Evolutionary conservation across 768 basidiomycete genomes (phyloP).

Genomic region (Auriscalpium orientale): DNA sequence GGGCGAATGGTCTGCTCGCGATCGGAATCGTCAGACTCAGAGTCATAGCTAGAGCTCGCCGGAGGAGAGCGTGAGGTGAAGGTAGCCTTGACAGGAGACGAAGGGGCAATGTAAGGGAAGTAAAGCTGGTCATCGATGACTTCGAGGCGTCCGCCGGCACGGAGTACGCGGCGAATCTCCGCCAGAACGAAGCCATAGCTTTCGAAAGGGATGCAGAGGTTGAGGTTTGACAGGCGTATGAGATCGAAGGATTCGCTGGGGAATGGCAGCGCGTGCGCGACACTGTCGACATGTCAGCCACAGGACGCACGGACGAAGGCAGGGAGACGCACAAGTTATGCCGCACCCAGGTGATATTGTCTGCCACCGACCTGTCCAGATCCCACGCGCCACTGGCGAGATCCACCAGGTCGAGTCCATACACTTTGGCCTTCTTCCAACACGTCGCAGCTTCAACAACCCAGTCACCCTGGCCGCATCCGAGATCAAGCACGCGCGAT

Average conservation of each 20-base stretch:
- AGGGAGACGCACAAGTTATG: conserved; percentile 57
- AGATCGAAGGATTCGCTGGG: conserved; percentile 56
- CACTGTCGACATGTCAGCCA: conserved; percentile 26
- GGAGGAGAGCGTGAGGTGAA: not conserved
- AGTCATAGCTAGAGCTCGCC: not conserved
- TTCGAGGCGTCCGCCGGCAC: conserved; percentile 57
- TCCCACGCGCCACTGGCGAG: conserved; percentile 15
- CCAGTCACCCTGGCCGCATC: conserved; percentile 72
- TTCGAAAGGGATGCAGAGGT: conserved; percentile 50
- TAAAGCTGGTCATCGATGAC: conserved; percentile 65
- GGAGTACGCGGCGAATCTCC: conserved; percentile 58
- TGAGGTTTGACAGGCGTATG: conserved; percentile 65
- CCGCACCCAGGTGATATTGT: conserved; percentile 46
- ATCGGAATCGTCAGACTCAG: not conserved
- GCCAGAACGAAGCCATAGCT: conserved; percentile 52
- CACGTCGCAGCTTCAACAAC: conserved; percentile 46
- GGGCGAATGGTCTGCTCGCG: not conserved
- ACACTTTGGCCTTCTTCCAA: conserved; percentile 57
- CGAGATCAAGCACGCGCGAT: conserved; percentile 63
- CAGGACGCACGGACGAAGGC: not conserved
- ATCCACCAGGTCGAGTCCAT: conserved; percentile 58
- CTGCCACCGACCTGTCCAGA: conserved; percentile 8
- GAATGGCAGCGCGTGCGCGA: conserved; percentile 55
- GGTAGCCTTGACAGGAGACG: conserved; percentile 14
- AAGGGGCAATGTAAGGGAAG: conserved; percentile 47